Base-by-base conservation (phyloP, 2,329 filamentous ascomycete genomes). In the Curvularia eragrostidis region DNA sequence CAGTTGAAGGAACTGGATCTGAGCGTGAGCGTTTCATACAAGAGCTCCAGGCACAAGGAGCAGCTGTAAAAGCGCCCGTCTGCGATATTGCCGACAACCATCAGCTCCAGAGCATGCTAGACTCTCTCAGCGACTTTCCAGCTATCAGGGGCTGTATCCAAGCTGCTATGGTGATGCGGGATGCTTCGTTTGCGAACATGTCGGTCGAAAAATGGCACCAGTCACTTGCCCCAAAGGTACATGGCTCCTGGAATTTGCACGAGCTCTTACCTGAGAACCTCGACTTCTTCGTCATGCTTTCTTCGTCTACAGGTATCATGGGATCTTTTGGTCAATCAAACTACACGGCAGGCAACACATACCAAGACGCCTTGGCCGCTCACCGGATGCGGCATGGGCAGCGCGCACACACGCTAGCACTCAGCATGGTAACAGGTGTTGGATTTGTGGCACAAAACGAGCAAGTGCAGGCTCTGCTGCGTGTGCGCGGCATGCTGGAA, bases 221-320 rank as follows among this genome's bases (percentile, higher is more conserved):
- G 7, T 52, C 57, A 1, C 46, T 67, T 4, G 28, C 39, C 1
- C 58, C 68, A 5, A 80, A 80, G 52, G 59, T 79, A 7, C 41
- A 49, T 4, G 75, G 75, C 1, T 71, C 75, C 1, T 69, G 75
- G 65, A 72, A 73, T 30, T 59, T 79, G 0, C 66, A 71, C 30
- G 24, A 19, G 2, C 47, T 52, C 6, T 56, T 71, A 5, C 63
- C 64, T 0, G 13, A 12, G 7, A 48, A 56, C 15, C 52, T 72
- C 19, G 62, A 67, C 48, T 74, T 74, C 57, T 71, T 73, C 54
- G 53, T 70, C 10, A 58, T 71, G 43, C 52, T 70, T 13, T 68
- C 66, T 23, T 66, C 60, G 9, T 51, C 63, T 5, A 59, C 60
- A 2, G 68, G 66, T 12, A 58, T 74, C 15, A 48, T 65, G 34